Conservation (phyloP, 2,329 filamentous ascomycete species). For the Botrytis sinoallii region DNA sequence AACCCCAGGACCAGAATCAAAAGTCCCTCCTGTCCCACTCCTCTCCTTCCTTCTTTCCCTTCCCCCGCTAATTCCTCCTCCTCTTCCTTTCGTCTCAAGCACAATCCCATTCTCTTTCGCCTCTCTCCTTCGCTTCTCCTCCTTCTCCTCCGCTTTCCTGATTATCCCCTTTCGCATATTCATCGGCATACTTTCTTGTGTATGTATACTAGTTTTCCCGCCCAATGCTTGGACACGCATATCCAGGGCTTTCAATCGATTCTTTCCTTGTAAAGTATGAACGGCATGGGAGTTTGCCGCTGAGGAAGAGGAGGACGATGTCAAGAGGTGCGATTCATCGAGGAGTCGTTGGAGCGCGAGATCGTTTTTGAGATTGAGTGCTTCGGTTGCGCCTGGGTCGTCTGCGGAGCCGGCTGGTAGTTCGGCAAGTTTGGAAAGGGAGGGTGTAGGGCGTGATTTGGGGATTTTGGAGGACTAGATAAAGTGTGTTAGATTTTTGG, state of each 20-base stretch:
- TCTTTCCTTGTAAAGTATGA: constrained; percentile 55
- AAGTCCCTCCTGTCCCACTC: constrained; percentile 49
- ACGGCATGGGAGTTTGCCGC: constrained; percentile 41
- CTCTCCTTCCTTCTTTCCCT: constrained; percentile 47
- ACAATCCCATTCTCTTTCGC: constrained; percentile 90
- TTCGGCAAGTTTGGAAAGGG: constrained; percentile 25
- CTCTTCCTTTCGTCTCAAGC: constrained; percentile 60
- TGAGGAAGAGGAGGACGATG: constrained; percentile 41
- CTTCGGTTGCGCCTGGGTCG: constrained; percentile 57
- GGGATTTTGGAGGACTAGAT: constrained; percentile 36
- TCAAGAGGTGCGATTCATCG: constrained; percentile 85
- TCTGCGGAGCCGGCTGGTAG: constrained; percentile 32
- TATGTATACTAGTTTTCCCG: constrained; percentile 69
- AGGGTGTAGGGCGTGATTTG: constrained; percentile 17
- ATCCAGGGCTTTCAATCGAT: constrained; percentile 78
- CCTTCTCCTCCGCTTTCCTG: constrained; percentile 60
- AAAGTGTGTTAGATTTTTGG: background rate
- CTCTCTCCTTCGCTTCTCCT: constrained; percentile 70
- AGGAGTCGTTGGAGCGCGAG: constrained; percentile 87
- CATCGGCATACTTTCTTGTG: constrained; percentile 87
- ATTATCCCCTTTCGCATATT: constrained; percentile 80
- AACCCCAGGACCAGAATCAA: constrained; percentile 73
- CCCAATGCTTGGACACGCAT: constrained; percentile 79
- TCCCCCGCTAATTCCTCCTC: constrained; percentile 46
- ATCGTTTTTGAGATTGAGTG: constrained; percentile 79